phyloP scores from a whole-genome alignment of 176 grass and related monocot genomes.

The bread wheat (Triticum aestivum) region DNA sequence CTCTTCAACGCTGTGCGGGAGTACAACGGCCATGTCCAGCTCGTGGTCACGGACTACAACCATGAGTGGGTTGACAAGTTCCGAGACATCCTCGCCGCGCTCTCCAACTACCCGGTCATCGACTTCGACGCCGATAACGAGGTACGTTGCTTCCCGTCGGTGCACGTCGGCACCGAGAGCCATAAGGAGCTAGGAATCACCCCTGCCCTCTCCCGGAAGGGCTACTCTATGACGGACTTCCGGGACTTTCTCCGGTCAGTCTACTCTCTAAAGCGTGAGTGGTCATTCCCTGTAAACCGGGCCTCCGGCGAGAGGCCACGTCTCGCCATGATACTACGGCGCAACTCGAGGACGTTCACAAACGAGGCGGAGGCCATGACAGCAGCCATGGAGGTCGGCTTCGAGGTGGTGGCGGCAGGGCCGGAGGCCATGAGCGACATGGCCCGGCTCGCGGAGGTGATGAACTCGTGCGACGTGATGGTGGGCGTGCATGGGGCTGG shows the following conservation, averaged over 20 bases:
- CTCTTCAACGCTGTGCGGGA: conserved; percentile 49
- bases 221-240: conserved; percentile 51
- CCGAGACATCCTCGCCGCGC: conserved; percentile 23
- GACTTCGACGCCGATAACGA: conserved; percentile 48
- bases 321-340: conserved; percentile 47
- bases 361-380: conserved; percentile 43
- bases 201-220: conserved; percentile 27
- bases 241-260: conserved; percentile 45
- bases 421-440: conserved; percentile 35
- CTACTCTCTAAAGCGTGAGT: conserved; percentile 40
- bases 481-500: conserved; percentile 8
- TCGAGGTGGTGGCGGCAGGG: conserved; percentile 52
- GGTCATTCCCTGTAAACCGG: not conserved
- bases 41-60: conserved; percentile 37
- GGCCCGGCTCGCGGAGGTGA: conserved; percentile 27
- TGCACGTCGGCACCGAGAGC: conserved; percentile 45
- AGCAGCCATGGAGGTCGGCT: conserved; percentile 25
- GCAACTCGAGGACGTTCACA: conserved; percentile 40
- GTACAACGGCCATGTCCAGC: conserved; percentile 48
- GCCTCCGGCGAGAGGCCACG: conserved; percentile 38
- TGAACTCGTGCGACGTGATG: conserved; percentile 9
- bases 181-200: conserved; percentile 63
- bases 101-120: conserved; percentile 48
- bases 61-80: conserved; percentile 42
- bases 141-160: conserved; percentile 58